Conservation (phyloP, 805 yeast genomes). For the Debaryomyces maramus region DNA sequence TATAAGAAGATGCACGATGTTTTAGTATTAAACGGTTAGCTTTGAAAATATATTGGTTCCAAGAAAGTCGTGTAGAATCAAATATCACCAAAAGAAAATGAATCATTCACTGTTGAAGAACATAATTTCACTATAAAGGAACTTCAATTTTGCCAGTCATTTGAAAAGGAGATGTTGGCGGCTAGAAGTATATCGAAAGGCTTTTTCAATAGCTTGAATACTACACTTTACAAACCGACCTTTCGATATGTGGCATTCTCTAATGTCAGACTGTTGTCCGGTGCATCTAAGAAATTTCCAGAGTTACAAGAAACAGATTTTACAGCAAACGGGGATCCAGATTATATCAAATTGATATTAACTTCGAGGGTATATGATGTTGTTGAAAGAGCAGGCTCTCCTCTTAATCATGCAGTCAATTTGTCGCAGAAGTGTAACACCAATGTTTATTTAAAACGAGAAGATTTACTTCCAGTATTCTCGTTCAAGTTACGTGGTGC, state of each 20-base stretch:
- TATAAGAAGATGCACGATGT: too few species aligned
- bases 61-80: too few species aligned
- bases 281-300: conserved; percentile 48
- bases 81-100: too few species aligned
- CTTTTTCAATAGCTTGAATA: too few species aligned
- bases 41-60: too few species aligned
- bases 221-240: too few species aligned
- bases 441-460: conserved; percentile 80
- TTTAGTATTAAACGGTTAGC: too few species aligned
- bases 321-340: conserved; percentile 71
- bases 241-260: too few species aligned
- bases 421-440: conserved; percentile 75
- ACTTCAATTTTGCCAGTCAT: too few species aligned
- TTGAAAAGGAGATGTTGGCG: neutral
- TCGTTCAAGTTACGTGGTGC: conserved; percentile 97
- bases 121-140: too few species aligned
- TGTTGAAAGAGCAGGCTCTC: conserved; percentile 74
- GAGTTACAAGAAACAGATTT: conserved; percentile 53
- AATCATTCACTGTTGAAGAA: too few species aligned
- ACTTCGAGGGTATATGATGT: conserved; percentile 96
- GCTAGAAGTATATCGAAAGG: neutral
- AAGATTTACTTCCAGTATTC: conserved; percentile 91
- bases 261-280: too few species aligned
- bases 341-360: conserved; percentile 84
- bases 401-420: conserved; percentile 72